Evolutionary conservation across 192 early-diverging fungal genomes (phyloP), one percentile per base, ranked within the genome.

Genomic region (Linnemannia hyalina): DNA sequence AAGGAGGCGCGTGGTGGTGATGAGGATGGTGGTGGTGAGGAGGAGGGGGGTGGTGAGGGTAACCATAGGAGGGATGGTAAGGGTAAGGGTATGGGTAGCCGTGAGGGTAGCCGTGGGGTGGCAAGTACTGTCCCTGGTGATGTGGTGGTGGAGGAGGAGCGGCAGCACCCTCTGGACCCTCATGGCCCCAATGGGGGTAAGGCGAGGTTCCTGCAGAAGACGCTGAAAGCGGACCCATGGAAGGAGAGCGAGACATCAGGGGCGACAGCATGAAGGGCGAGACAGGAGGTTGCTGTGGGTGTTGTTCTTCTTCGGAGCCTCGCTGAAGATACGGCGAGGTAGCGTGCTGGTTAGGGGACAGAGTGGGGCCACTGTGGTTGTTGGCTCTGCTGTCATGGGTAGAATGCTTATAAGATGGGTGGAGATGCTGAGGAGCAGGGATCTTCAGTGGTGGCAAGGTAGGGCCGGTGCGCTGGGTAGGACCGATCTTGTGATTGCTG

Each of bases 181-280:
- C 83, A 36, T 77, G 78, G 40, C 74, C 78, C 83, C 83, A 85
- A 38, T 85, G 83, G 26, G 78, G 83, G 42, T 74, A 80, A n/a
- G 73, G 70, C 40, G 70, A 77, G 15, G 55, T 49, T 1, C 44
- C 49, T 8, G 69, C 75, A 26, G 80, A 70, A 23, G 82, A 42
- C 6, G 71, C 73, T 0, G 82, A 60, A 22, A 35, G 20, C 3
- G 83, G 70, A 38, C 70, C 75, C 47, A 75, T 77, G 0, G 84
- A 86, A 13, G 78, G 84, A 16, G 84, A 86, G 18, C 84, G 78
- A 5, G 79, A 68, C 71, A 84, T 70, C 40, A 73, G 68, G 23
- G 84, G 84, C 2, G 84, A 81, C 46, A 81, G 71, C 84, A 81
- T 78, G 65, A 86, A 81, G 13, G 84, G 84, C 65, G 84, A 86